These are phyloP conservation scores for Bacterosira constricta DNA, from an alignment of 108 stramenopile species.

Conservation along the genomic window DNA sequence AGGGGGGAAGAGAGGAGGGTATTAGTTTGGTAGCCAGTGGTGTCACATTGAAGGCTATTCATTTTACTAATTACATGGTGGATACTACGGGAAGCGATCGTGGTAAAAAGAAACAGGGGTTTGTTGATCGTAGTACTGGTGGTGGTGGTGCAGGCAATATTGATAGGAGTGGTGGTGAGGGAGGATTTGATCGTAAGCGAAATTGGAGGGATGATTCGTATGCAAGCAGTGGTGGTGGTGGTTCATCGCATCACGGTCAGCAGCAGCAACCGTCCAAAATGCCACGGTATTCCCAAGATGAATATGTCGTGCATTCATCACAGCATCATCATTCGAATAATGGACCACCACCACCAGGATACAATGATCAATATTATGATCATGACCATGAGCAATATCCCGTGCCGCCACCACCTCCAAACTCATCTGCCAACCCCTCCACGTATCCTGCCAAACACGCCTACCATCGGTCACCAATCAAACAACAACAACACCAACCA, in stretches of 20 bases:
- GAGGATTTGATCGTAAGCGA: slow-evolving; percentile 7
- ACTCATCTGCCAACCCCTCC: not conserved
- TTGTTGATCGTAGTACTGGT: too few relatives aligned
- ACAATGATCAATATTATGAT: not conserved
- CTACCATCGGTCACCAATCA: not conserved
- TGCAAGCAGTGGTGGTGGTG: too few relatives aligned
- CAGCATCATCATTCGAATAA: not conserved
- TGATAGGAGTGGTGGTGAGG: too few relatives aligned
- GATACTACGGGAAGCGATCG: not conserved
- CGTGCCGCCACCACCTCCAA: not conserved
- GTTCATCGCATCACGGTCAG: too few relatives aligned
- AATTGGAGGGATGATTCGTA: slow-evolving; percentile 8
- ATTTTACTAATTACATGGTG: slow-evolving; percentile 17
- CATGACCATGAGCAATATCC: not conserved
- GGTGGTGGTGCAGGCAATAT: too few relatives aligned
- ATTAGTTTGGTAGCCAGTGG: slow-evolving; percentile 14
- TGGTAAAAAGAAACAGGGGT: too few relatives aligned
- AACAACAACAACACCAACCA: slow-evolving; percentile 1
- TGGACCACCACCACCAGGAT: not conserved
- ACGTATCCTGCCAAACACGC: not conserved
- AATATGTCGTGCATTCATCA: not conserved
- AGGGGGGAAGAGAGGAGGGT: not conserved
- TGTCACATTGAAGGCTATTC: slow-evolving; percentile 27
- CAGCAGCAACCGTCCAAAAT: not conserved
- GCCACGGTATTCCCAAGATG: not conserved